Evolutionary conservation across 495 filamentous ascomycete genomes (phyloP), one percentile per base, ranked within the genome.

Genomic region (Cairneyella variabilis): DNA sequence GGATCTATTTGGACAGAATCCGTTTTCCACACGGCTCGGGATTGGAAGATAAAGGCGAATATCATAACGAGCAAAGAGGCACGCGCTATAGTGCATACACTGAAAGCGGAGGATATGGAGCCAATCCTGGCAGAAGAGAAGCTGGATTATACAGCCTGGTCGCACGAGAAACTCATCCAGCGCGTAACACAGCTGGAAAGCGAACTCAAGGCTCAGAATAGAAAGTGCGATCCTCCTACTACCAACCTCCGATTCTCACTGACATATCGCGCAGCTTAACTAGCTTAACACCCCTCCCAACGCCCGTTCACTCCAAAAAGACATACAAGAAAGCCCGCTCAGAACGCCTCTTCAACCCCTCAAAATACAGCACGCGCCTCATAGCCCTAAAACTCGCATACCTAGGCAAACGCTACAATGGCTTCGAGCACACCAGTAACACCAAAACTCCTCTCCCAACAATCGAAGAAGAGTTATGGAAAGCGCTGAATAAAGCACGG

Each of bases 331-430:
- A 69, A 42, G 63, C 68, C 11, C 67, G 72, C 27, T 74, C 72
- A 48, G 63, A 67, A 39, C 73, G 79, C 49, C 69, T 73, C 52
- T 83, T 95, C 59, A 88, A 97, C 64, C 80, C 87, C 5, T 80
- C 83, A 1, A 88, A 84, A 62, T 95, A 97, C 71, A 74, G 76
- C 27, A 96, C 89, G 18, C 81, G 95, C 18, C 77, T 83, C 48
- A 86, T 98, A 37, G 93, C 95, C 17, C 75, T 98, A 22, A 97
- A 97, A 64, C 83, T 97, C 36, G 90, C 93, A 39, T 98, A 98
- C 71, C 74, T 97, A 16, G 93, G 93, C 28, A 86, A 88, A 59
- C 75, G 78, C 48, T 98, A 96, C 65, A 90, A 91, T 69, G 95
- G 93, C 2, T 90, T 91, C 56, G 93, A 97, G 71, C 83, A 89